Percentiles rank a stretch among this genome's conserved stretches.
phyloP scores from a whole-genome alignment of 768 basidiomycete genomes.

The Mycena leptocephala region DNA sequence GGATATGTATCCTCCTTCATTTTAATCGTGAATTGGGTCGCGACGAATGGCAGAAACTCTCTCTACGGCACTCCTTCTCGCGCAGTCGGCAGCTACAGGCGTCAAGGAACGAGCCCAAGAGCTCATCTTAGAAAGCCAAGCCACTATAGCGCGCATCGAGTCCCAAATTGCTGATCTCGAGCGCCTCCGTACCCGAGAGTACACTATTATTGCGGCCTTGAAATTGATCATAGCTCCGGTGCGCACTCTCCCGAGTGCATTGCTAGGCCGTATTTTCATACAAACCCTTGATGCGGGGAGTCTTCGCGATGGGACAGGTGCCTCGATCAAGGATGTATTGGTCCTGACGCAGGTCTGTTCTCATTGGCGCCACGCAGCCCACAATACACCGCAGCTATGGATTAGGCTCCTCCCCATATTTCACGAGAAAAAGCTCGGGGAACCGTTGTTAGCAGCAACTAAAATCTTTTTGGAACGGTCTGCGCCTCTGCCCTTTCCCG shows the following conservation, averaged over 20 bases:
- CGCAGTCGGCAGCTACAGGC: slow-evolving; percentile 8
- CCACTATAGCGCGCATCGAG: slow-evolving; percentile 21
- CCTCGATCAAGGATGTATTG: slow-evolving; percentile 16
- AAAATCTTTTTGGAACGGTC: slow-evolving; percentile 23
- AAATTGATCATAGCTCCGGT: slow-evolving; percentile 14
- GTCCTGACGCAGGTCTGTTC: slow-evolving; percentile 24
- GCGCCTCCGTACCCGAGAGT: slow-evolving; percentile 14
- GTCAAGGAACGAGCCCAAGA: slow-evolving; percentile 17
- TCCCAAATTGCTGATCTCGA: slow-evolving; percentile 23
- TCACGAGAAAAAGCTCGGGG: background rate
- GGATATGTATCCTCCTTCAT: background rate
- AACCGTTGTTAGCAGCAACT: background rate
- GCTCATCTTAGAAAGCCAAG: slow-evolving; percentile 9
- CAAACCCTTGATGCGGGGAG: background rate
- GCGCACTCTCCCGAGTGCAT: slow-evolving; percentile 15
- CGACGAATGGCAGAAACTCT: slow-evolving; percentile 22
- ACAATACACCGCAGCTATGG: slow-evolving; percentile 24
- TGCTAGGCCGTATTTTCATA: slow-evolving; percentile 20
- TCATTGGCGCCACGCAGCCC: slow-evolving; percentile 20
- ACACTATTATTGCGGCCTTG: slow-evolving; percentile 12
- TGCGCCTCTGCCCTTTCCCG: slow-evolving; percentile 17
- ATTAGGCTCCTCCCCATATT: slow-evolving; percentile 10
- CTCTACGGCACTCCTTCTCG: slow-evolving; percentile 28
- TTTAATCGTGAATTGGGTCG: background rate
- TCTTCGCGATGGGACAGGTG: background rate